Evolutionary conservation across 306 rosid species (phyloP), one percentile per base, ranked within the genome.

Genomic region (Echinosophora koreensis): DNA sequence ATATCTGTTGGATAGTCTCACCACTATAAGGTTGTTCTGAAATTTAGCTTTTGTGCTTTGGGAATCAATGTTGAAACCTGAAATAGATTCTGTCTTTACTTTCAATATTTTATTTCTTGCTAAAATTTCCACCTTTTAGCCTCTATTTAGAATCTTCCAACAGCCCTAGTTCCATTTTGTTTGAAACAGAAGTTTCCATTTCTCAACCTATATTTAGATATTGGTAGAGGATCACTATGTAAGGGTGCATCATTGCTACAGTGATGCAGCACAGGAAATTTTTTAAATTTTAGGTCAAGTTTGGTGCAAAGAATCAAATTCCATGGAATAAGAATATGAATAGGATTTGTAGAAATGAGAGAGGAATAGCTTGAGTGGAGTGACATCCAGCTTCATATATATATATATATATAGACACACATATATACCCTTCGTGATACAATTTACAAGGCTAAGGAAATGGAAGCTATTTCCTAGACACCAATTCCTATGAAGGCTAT

Each of bases 31-130:
- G 27, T 16, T 18, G 37, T 30, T 13, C 30, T 38, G 58, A 15
- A 44, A 44, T 8, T 60, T 15, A 66, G 49, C n/a, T 59, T 11
- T 4, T 50, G 70, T 39, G 66, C 10, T 59, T 30, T 73, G 47
- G 18, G 47, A 73, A 44, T 59, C 54, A 22, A 18, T 41, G 39
- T 44, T 44, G 38, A 37, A 37, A 37, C 41, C 41, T 4, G 41
- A 44, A 27, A 66, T 66, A 18, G 11, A 18, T 38, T n/a, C n/a
- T 22, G 12, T 16, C 16, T 46, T 6, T 17, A 44, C 17, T 8
- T 15, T 8, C 2, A 44, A 22, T 44, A 41, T 27, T 44, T n/a
- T 22, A 37, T 66, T 44, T 63, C 39, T 3, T 41, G 30, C 46
- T 22, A 12, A 44, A 10, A 4, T 13, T 22, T 66, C 30, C 30